Base-by-base conservation (phyloP, 176 grass and related monocot genomes). In the Oryza coarctata region DNA sequence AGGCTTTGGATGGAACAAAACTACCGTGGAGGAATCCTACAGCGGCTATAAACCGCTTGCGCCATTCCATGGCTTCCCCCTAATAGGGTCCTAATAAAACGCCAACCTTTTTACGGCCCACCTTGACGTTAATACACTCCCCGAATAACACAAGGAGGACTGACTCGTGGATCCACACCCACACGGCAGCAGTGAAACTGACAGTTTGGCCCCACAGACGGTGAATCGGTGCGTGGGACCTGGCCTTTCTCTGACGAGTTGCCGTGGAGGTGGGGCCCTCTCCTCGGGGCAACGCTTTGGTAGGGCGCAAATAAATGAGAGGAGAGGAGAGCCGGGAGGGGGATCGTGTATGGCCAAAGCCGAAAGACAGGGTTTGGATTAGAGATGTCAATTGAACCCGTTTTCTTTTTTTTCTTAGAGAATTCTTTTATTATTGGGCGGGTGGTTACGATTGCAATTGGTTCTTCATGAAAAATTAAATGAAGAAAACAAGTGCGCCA, bases 11-110 rank as follows among this genome's bases (percentile, higher is more conserved):
- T 29, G 70, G 70, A 73, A 68, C 76, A 63, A 81, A 62, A 62
- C 49, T 70, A 63, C 71, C 78, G 35, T 40, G 70, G 44, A 68
- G 71, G 76, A 57, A 52, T 80, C 77, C 76, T 73, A 38, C 29
- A 35, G 63, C 70, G 8, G n/a, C 22, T 12, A 28, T 9, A 33
- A 68, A 3, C 33, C 27, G 78, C 26, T 55, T 18, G 70, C 50
- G 63, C 47, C 70, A 69, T 81, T 86, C 85, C 69, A 69, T 81
- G 58, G 35, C 70, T 69, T 74, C 62, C 35, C 44, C 33, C 47
- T 62, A 81, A n/a, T n/a, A n/a, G n/a, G n/a, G n/a, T n/a, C n/a
- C n/a, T n/a, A n/a, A 68, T 65, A 81, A 81, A 81, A 65, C 44
- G 6, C 26, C 70, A 6, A 26, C 76, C 60, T 66, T 80, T 47